These are phyloP conservation scores for Tolypocladium guangdongense DNA, from an alignment of 2,329 filamentous ascomycete genomes.

Conservation along the genomic window DNA sequence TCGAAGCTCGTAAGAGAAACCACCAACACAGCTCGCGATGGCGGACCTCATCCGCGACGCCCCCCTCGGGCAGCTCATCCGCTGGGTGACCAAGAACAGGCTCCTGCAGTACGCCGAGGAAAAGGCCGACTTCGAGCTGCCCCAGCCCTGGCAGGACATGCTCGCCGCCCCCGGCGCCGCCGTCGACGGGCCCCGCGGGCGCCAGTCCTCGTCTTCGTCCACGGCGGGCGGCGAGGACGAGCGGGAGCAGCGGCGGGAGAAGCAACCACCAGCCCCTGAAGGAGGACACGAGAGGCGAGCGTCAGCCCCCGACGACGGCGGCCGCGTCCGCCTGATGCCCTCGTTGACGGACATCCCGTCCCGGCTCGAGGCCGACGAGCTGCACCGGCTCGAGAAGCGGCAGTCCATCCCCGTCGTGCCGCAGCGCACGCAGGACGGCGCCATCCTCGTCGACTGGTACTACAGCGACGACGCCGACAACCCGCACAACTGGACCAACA, in stretches of 20 bases:
- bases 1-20: neutral
- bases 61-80: constrained; percentile 46
- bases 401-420: constrained; percentile 39
- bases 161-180: constrained; percentile 18
- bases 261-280: neutral
- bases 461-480: constrained; percentile 43
- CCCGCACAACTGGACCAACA: constrained; percentile 42
- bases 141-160: constrained; percentile 26
- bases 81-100: constrained; percentile 39
- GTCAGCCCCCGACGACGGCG: neutral
- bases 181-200: constrained; percentile 3
- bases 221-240: neutral
- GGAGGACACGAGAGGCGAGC: neutral
- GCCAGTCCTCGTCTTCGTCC: constrained; percentile 2
- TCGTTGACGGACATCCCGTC: constrained; percentile 11
- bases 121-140: constrained; percentile 39
- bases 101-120: constrained; percentile 51
- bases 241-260: neutral
- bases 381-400: constrained; percentile 26
- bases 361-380: constrained; percentile 16
- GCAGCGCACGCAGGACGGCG: constrained; percentile 36
- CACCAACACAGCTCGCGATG: constrained; percentile 6
- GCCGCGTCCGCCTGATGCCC: constrained; percentile 13
- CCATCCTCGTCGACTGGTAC: constrained; percentile 43
- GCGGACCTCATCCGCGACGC: constrained; percentile 38